These are phyloP conservation scores for Alternaria sp. DNA, from an alignment of 2,329 filamentous ascomycete genomes.

Conservation along the genomic window DNA sequence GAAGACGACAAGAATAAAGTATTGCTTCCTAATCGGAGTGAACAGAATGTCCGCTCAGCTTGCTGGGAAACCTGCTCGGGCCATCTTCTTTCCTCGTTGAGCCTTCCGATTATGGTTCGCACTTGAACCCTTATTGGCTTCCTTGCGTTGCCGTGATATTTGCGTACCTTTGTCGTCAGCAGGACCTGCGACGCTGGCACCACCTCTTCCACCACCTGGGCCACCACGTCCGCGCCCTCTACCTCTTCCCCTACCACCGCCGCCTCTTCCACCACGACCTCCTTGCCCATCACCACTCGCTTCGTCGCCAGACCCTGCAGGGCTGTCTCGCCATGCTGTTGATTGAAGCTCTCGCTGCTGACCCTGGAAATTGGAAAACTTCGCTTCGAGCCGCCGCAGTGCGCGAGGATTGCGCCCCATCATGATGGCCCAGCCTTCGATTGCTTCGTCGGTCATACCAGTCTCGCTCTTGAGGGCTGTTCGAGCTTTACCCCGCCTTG, in stretches of 20 bases:
- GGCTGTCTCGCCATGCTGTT: constrained; percentile 65
- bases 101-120: constrained; percentile 89
- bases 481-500: constrained; percentile 69
- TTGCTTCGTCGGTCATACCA: constrained; percentile 88
- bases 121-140: constrained; percentile 78
- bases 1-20: neutral
- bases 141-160: constrained; percentile 74
- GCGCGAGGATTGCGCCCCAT: constrained; percentile 73
- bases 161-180: constrained; percentile 75
- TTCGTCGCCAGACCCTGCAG: constrained; percentile 63
- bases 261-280: constrained; percentile 55
- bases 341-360: constrained; percentile 68
- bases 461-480: constrained; percentile 73
- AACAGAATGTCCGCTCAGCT: neutral
- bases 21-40: too few species aligned
- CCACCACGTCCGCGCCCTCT: constrained; percentile 44
- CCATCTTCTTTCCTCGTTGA: constrained; percentile 67
- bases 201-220: constrained; percentile 42
- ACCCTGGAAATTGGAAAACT: constrained; percentile 70
- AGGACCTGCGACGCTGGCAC: constrained; percentile 66
- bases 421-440: constrained; percentile 96
- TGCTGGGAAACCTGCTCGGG: constrained; percentile 60
- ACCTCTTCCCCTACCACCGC: constrained; percentile 46
- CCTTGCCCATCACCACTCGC: constrained; percentile 51
- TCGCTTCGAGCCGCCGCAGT: constrained; percentile 72